phyloP scores from a whole-genome alignment of 1,284 basidiomycete genomes.

The Ganoderma lingzhi region DNA sequence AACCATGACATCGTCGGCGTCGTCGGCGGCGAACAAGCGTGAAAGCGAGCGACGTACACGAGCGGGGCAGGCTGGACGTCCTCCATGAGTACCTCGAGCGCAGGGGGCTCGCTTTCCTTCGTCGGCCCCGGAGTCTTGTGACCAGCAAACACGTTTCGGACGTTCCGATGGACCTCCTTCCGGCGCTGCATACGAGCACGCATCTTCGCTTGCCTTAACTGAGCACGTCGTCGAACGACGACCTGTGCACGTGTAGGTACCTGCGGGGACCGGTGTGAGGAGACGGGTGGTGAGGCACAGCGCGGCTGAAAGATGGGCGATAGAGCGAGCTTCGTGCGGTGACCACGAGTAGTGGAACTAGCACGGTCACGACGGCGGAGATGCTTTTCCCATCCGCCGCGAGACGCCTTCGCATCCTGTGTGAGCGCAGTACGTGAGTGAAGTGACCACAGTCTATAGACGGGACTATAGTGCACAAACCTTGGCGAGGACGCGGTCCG shows the following conservation, averaged over 20 bases:
- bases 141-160: background rate
- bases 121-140: background rate
- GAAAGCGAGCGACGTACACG: background rate
- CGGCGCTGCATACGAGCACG: slow-evolving; percentile 2
- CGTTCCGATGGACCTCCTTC: slow-evolving; percentile 2
- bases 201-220: background rate
- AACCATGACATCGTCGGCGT: background rate
- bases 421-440: background rate
- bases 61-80: background rate
- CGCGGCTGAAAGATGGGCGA: background rate
- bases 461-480: background rate
- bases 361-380: background rate
- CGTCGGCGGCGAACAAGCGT: background rate
- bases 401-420: background rate
- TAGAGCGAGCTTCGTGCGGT: background rate
- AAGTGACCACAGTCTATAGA: background rate
- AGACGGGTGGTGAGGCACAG: background rate
- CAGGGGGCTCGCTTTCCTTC: background rate
- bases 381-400: background rate
- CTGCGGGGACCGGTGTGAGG: background rate
- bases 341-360: background rate
- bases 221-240: background rate
- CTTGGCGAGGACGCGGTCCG: background rate
- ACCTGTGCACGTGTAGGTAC: background rate
- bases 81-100: background rate